Base-by-base conservation (phyloP, 2,329 filamentous ascomycete genomes). In the Pestalotiopsis sp. region DNA sequence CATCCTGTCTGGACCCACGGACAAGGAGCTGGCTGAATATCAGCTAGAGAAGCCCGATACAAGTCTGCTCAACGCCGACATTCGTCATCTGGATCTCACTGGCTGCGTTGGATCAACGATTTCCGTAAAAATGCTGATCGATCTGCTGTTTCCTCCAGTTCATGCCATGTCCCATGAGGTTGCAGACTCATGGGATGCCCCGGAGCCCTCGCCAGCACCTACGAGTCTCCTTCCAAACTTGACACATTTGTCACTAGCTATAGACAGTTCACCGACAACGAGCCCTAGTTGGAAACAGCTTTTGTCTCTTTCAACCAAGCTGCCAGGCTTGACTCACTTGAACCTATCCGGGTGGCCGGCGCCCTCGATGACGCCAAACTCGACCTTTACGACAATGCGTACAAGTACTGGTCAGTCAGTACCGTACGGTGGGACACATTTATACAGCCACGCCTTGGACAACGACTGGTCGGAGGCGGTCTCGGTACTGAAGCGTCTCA, bases 321-420 rank as follows among this genome's bases (percentile, higher is more conserved):
- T 89, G 6, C 83, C 83, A 0, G 84, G 82, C 14, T 78, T 91
- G 52, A 91, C 89, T 1, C 88, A 91, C 73, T 80, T 91, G 56
- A 89, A 85, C 71, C 81, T 91, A 6, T 87, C 88, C 17, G 87
- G 86, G 75, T 91, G 89, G 89, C 89, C 89, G 1, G 83, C 85
- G 64, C 89, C 89, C 2, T 84, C 83, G 17, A 78, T 89, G n/a
- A 88, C 87, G 2, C 86, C 86, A 9, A 85, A 86, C 71, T 83
- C 87, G 6, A 84, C 82, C 68, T 80, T 80, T 31, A 78, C 86
- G 0, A 83, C 84, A 2, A 77, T 90, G 2, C 31, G 77, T 82
- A 1, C 83, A 84, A 4, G 79, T 81, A 77, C 77, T 0, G 86
- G 82, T 36, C 79, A 73, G 38, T 77, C 75, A 14, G 77, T 89